Base-by-base conservation (phyloP, 2,329 filamentous ascomycete species). In the Colletotrichum sp. region DNA sequence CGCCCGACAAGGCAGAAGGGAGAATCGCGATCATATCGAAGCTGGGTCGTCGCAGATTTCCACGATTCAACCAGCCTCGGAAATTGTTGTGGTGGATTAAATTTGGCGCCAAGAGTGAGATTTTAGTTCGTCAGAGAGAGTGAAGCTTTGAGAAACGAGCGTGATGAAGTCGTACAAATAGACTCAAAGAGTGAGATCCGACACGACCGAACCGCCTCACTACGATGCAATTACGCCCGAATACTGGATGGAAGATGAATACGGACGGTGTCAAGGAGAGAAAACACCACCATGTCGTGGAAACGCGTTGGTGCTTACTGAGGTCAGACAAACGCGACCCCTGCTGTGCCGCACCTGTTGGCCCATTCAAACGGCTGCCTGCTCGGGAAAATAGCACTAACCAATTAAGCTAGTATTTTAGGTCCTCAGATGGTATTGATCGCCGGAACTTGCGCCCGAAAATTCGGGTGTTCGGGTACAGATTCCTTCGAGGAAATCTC, bases 31-130 rank as follows among this genome's bases (percentile, higher is more conserved):
- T 4, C 59, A 73, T 69, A 4, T 21, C 3, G 33, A n/a, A 12
- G 33, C 2, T 4, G 12, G n/a, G 18, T 36, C 29, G 18, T 36
- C 29, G 15, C 16, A 34, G 11, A 6, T 16, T 5, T 18, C 4
- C 8, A 16, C 6, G 13, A 12, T 21, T n/a, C 3, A 3, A 2
- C 3, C 18, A 8, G 0, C 16, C 0, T 27, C 3, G n/a, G 6
- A 29, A 59, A 13, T 31, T n/a, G 18, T 59, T 16, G 0, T 34
- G n/a, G 33, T 15, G 0, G 33, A 62, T 3, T 4, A 43, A 62
- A 33, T 13, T 13, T 33, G 27, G 18, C 18, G 29, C 21, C 29
- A 2, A 18, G n/a, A 7, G 18, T 54, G 9, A 13, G n/a, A 36
- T 51, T 51, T 51, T 51, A 51, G 43, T 21, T 3, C 2, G n/a